These are phyloP conservation scores for Claviceps purpurea DNA, from an alignment of 2,329 filamentous ascomycete species.

Conservation along the genomic window DNA sequence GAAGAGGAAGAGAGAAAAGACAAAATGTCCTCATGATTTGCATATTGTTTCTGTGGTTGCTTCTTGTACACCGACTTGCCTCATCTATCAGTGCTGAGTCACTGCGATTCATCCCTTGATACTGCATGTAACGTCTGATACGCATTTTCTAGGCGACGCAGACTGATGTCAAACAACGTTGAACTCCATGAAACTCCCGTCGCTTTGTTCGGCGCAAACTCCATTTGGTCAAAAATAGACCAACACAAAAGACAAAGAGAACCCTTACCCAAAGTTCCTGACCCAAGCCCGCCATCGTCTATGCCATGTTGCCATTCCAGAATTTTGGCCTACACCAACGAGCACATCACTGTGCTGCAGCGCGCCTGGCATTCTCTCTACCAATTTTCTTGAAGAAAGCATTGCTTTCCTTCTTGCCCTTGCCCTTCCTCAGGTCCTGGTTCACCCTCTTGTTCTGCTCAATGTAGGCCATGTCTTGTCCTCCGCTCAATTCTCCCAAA, in stretches of 20 bases:
- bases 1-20: no score
- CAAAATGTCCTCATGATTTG: no score
- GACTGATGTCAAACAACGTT: no score
- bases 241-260: neutral
- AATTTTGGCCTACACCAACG: neutral
- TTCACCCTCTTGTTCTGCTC: constrained; percentile 67
- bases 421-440: constrained; percentile 23
- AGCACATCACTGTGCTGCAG: constrained; percentile 15
- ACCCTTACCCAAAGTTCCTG: neutral
- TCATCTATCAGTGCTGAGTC: no score
- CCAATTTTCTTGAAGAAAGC: constrained; percentile 30
- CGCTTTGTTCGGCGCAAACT: neutral
- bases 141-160: no score
- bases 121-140: no score
- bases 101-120: no score
- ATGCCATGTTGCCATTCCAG: neutral
- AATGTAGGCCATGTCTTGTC: constrained; percentile 94
- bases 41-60: no score
- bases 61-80: no score
- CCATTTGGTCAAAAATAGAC: neutral
- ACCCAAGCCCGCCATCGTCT: neutral
- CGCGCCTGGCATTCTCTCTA: constrained; percentile 25
- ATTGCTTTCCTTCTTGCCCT: constrained; percentile 25
- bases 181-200: neutral
- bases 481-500: constrained; percentile 74